A percentile compares a stretch with the other conserved stretches of the same genome.
Evolutionary conservation across 2,329 filamentous ascomycete genomes (phyloP).

Genomic region (Dryadomyces quercivorus): DNA sequence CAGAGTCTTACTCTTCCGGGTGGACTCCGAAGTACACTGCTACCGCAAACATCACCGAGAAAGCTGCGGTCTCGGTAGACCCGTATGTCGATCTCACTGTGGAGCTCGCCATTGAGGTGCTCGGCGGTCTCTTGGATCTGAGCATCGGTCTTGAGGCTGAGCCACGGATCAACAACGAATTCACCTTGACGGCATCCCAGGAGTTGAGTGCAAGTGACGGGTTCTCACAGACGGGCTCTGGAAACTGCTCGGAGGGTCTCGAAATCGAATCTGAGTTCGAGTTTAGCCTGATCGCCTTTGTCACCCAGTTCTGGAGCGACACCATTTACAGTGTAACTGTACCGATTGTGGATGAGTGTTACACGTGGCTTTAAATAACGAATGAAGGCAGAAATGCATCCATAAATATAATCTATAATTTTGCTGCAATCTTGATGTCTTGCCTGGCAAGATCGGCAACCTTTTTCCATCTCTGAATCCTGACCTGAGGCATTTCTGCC

Average conservation of each 20-base stretch:
- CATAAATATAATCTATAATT: not conserved
- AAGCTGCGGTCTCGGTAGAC: constrained; percentile 13
- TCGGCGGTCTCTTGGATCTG: constrained; percentile 16
- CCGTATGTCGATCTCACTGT: constrained; percentile 14
- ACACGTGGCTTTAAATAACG: constrained; percentile 11
- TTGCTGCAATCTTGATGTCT: too few species aligned
- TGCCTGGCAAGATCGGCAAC: too few species aligned
- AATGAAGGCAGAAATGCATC: not conserved
- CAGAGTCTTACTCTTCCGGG: constrained; percentile 4
- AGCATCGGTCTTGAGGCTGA: constrained; percentile 15
- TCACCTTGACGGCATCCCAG: constrained; percentile 11
- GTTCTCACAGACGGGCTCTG: constrained; percentile 2
- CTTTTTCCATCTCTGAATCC: too few species aligned
- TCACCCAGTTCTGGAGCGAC: constrained; percentile 16
- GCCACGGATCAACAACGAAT: constrained; percentile 16
- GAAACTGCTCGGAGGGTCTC: constrained; percentile 14
- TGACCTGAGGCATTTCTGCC: not conserved
- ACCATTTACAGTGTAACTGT: constrained; percentile 15
- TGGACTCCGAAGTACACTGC: constrained; percentile 13
- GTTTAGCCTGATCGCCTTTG: constrained; percentile 15
- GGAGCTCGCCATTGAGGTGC: constrained; percentile 14
- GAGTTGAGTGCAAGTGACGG: not conserved
- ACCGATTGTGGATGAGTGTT: constrained; percentile 17
- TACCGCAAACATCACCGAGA: constrained; percentile 11
- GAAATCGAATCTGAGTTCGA: constrained; percentile 15